Evolutionary conservation across 345 rosid species (phyloP).

Genomic region (Lepidium sativum): DNA sequence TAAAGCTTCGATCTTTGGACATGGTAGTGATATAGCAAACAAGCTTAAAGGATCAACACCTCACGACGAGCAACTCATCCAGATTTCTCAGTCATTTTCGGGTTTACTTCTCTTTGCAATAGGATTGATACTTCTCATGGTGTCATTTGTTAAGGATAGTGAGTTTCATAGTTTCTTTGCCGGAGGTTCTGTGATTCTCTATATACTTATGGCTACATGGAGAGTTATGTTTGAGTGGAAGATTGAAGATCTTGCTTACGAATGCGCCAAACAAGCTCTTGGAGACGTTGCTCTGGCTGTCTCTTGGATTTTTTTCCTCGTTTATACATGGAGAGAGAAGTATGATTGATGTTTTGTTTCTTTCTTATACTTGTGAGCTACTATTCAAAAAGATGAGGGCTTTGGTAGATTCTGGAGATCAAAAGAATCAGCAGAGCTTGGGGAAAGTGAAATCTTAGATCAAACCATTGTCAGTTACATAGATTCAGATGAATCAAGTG

Average conservation of each 20-base stretch:
- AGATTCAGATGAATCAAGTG: slow-evolving; percentile 7
- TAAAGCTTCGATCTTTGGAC: slow-evolving; percentile 50
- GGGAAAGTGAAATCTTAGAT: background rate
- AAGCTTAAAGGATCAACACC: slow-evolving; percentile 85
- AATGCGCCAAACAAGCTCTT: slow-evolving; percentile 57
- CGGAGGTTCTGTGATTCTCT: slow-evolving; percentile 65
- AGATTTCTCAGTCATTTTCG: slow-evolving; percentile 80
- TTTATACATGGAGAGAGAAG: slow-evolving; percentile 87
- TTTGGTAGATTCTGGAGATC: background rate
- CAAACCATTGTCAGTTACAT: slow-evolving; percentile 6
- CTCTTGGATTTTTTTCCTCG: slow-evolving; percentile 81
- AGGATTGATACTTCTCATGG: slow-evolving; percentile 72
- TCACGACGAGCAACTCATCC: slow-evolving; percentile 78
- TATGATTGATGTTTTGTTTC: slow-evolving; percentile 43
- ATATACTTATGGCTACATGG: slow-evolving; percentile 65
- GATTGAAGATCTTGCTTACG: slow-evolving; percentile 61
- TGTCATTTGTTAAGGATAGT: slow-evolving; percentile 69
- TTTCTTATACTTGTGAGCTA: background rate
- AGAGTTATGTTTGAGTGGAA: slow-evolving; percentile 62
- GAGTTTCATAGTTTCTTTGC: slow-evolving; percentile 83
- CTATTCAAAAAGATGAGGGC: background rate
- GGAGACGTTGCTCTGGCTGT: slow-evolving; percentile 64
- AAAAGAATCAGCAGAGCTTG: background rate
- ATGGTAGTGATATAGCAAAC: slow-evolving; percentile 49
- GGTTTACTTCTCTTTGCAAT: slow-evolving; percentile 79